Evolutionary conservation across 331 rosid species (phyloP).

Genomic region (Stylosanthes scabra): DNA sequence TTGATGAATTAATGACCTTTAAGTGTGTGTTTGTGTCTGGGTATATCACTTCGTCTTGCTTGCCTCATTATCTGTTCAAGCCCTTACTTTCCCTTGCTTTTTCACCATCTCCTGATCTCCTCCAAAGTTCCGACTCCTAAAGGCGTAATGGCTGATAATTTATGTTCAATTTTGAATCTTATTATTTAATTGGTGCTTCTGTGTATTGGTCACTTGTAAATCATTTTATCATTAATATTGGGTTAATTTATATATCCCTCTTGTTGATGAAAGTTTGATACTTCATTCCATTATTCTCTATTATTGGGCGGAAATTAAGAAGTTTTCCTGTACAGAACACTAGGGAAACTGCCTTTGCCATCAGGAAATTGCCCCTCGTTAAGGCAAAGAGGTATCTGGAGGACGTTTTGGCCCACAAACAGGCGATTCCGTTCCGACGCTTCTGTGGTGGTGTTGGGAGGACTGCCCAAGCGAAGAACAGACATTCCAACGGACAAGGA

Average conservation of each 20-base stretch:
- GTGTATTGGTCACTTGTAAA: too few relatives aligned
- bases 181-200: too few relatives aligned
- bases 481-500: conserved; percentile 97
- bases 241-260: neutral
- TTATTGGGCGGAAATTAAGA: neutral
- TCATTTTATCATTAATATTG: too few relatives aligned
- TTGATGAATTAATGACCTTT: too few relatives aligned
- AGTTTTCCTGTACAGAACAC: conserved; percentile 61
- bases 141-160: neutral
- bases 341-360: conserved; percentile 85
- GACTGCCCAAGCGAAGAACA: conserved; percentile 94
- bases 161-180: too few relatives aligned
- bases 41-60: neutral
- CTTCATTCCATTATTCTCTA: neutral
- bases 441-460: conserved; percentile 97
- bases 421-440: conserved; percentile 93
- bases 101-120: too few relatives aligned
- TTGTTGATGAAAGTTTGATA: neutral
- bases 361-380: conserved; percentile 74
- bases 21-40: neutral
- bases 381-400: conserved; percentile 95
- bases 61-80: too few relatives aligned
- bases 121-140: neutral
- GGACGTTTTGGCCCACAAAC: conserved; percentile 95
- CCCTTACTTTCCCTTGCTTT: too few relatives aligned